Base-by-base conservation (phyloP, 2,329 filamentous ascomycete species). In the Penicillium glabrum region DNA sequence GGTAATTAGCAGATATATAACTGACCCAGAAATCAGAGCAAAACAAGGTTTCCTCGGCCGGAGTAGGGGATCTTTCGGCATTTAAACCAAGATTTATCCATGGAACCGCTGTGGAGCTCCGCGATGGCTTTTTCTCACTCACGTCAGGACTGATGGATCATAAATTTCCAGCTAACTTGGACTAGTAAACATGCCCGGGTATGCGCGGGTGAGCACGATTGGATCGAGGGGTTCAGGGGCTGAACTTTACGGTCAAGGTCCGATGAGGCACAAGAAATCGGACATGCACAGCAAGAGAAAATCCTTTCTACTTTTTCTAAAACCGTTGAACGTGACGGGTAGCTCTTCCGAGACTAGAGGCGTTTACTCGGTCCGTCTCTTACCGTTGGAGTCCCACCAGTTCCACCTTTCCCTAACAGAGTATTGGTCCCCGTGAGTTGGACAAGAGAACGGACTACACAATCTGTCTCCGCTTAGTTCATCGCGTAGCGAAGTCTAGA, bases 11-110 rank as follows among this genome's bases (percentile, higher is more conserved):
- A 21, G 26, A 29, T 55, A 46, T 51, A 55, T 41, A 31, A 45
- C 29, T 24, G 19, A 37, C 13, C 39, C 33, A 37, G 23, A 26
- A 29, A 46, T 49, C n/a, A 21, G n/a, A 33, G 27, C 43, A 27
- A 35, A 46, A 19, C 51, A 53, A 58, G 29, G 33, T 51, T 56
- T 47, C 47, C 51, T 66, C 61, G 61, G 64, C 62, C 64, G 61
- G 60, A 43, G 45, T 6, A 62, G 64, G 64, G 53, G 56, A 65
- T 65, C 54, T 24, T 61, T 66, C 64, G 62, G 61, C 55, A 54
- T 51, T 51, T 51, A 21, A 37, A 39, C 27, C 39, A 21, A 35
- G 24, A 27, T 27, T 19, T 23, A 50, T 48, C 56, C 57, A 51
- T 54, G 59, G 57, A 51, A 57, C 56, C 56, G 57, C 27, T 43